phyloP scores from a whole-genome alignment of 768 basidiomycete species.

The Wakefieldia striispora region DNA sequence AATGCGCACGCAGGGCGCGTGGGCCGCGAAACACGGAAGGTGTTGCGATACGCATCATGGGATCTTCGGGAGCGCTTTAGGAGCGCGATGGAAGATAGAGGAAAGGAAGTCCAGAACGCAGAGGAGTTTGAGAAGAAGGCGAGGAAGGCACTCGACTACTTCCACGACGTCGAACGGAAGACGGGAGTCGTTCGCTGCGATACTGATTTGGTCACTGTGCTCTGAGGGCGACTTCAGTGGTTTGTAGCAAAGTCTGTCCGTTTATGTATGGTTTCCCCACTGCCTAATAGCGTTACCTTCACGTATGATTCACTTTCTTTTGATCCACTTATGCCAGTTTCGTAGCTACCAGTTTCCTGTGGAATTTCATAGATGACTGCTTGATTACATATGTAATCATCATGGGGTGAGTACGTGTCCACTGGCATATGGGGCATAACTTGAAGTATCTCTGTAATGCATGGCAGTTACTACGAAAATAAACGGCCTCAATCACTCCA shows the following conservation, averaged over 20 bases:
- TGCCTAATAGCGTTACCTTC: slow-evolving; percentile 3
- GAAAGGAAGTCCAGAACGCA: slow-evolving; percentile 69
- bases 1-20: slow-evolving; percentile 69
- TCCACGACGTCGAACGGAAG: slow-evolving; percentile 50
- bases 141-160: slow-evolving; percentile 67
- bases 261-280: background rate
- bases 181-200: slow-evolving; percentile 38
- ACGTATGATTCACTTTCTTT: slow-evolving; percentile 9
- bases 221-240: slow-evolving; percentile 5
- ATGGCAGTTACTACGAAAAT: too few relatives aligned
- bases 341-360: slow-evolving; percentile 1
- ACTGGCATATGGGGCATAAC: too few relatives aligned
- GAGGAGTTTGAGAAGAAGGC: slow-evolving; percentile 77
- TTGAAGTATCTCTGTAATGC: too few relatives aligned
- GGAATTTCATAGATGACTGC: background rate
- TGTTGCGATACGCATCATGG: slow-evolving; percentile 87
- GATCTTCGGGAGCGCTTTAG: slow-evolving; percentile 83
- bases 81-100: slow-evolving; percentile 74
- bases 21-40: slow-evolving; percentile 86
- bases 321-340: slow-evolving; percentile 9
- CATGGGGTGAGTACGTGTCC: too few relatives aligned
- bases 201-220: slow-evolving; percentile 17
- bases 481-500: too few relatives aligned
- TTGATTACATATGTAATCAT: background rate
- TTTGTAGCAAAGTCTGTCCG: background rate